Conservation (phyloP, 23 red algal genomes). For the Chondrus crispus region DNA sequence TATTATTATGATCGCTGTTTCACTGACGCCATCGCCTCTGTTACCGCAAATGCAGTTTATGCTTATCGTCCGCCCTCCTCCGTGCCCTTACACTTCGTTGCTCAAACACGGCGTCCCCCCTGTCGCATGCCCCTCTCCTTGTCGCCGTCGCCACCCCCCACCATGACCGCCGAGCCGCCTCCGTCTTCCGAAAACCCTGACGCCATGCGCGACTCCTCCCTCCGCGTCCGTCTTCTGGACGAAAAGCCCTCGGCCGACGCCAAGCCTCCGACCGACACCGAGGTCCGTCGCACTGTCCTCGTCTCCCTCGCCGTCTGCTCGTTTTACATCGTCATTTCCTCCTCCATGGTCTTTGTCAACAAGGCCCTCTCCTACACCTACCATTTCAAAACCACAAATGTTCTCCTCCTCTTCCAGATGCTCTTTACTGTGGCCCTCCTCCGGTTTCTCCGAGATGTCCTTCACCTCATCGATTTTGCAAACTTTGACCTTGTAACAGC, state of each 20-base stretch:
- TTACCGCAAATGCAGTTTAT: too few relatives aligned
- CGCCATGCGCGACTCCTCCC: background rate
- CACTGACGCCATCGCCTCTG: too few relatives aligned
- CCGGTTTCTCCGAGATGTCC: slow-evolving; percentile 16
- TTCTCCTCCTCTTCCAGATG: slow-evolving; percentile 89
- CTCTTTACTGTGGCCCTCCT: slow-evolving; percentile 60
- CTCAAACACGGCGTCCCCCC: too few relatives aligned
- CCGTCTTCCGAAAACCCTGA: background rate
- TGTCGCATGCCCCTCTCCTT: background rate
- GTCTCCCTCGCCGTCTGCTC: slow-evolving; percentile 66
- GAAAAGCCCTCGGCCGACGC: background rate
- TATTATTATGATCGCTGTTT: too few relatives aligned
- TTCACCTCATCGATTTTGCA: slow-evolving; percentile 62
- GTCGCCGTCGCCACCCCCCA: background rate
- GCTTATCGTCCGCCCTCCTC: too few relatives aligned
- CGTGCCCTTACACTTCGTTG: too few relatives aligned
- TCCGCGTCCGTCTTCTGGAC: background rate
- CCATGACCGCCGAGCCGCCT: background rate
- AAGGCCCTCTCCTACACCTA: slow-evolving; percentile 81
- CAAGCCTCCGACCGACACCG: background rate
- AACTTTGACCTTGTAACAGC: slow-evolving; percentile 52
- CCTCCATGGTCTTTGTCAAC: slow-evolving; percentile 87
- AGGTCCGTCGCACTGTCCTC: slow-evolving; percentile 63
- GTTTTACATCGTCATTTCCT: slow-evolving; percentile 86
- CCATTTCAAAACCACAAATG: slow-evolving; percentile 63